phyloP scores from a whole-genome alignment of 2,329 filamentous ascomycete genomes.

The Epichloe baconii region DNA sequence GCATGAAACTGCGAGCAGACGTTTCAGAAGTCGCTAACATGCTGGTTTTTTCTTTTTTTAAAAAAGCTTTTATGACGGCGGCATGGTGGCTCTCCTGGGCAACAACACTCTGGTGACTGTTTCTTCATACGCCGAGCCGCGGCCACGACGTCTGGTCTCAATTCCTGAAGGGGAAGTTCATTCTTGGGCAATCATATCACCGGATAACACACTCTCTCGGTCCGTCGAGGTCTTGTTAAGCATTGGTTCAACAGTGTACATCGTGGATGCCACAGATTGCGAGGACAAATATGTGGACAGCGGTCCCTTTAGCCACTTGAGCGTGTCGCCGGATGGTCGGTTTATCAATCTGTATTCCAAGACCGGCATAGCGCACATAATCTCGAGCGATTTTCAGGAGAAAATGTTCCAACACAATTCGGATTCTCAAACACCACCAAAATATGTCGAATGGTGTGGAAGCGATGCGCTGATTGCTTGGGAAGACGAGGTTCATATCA shows the following conservation, averaged over 20 bases:
- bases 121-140: constrained; percentile 79
- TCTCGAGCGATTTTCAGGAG: constrained; percentile 89
- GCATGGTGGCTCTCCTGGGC: constrained; percentile 82
- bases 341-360: constrained; percentile 80
- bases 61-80: constrained; percentile 63
- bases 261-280: constrained; percentile 77
- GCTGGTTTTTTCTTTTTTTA: background rate
- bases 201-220: constrained; percentile 75
- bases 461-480: constrained; percentile 91
- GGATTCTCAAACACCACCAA: constrained; percentile 69
- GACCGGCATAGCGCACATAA: constrained; percentile 78
- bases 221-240: constrained; percentile 88
- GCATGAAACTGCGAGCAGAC: constrained; percentile 1
- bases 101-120: constrained; percentile 83
- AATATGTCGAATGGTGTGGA: constrained; percentile 90
- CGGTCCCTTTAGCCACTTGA: constrained; percentile 82
- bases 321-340: constrained; percentile 80
- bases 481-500: constrained; percentile 94
- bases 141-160: constrained; percentile 67
- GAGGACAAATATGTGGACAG: constrained; percentile 86
- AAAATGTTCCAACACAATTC: constrained; percentile 87
- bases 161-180: constrained; percentile 68
- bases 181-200: constrained; percentile 82
- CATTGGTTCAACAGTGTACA: constrained; percentile 70
- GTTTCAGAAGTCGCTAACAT: background rate